Evolutionary conservation across 1,284 basidiomycete genomes (phyloP), one percentile per base, ranked within the genome.

Genomic region (Fomitiporia mediterranea): DNA sequence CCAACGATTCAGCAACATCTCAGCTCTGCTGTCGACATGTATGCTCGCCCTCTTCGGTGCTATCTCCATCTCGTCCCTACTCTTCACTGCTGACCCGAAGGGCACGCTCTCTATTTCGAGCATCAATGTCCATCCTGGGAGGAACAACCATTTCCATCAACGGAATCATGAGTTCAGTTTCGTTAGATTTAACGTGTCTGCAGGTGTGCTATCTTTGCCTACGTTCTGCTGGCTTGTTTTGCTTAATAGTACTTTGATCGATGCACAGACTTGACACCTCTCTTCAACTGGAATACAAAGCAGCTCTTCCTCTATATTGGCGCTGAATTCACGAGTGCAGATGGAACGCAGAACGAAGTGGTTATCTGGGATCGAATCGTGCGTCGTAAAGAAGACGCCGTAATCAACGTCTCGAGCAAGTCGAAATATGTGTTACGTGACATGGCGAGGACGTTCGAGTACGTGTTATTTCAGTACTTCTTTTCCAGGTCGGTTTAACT

Each of bases 221-320:
- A 13, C 9, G 28, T 44, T 39, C 43, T 23, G n/a, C 9, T 27
- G 9, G 19, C 17, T 34, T n/a, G 2, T 17, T 52, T 3, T 9
- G 27, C 7, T 13, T 13, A 25, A 23, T 32, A 54, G 27, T 25
- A 25, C 43, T 23, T 11, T 43, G 25, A 38, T 28, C 53, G 62
- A 30, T 59, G 55, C 25, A 59, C 65, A 89, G 93, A 96, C 70
- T 73, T 95, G 11, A 74, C 78, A 9, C 81, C 90, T 2, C 74
- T 96, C 17, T 96, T 95, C 72, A 78, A 92, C 68, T 96, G 93
- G 91, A 96, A 96, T 69, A 96, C 93, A 9, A 96, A 96, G 69
- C 93, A 96, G 67, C 69, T 96, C 15, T 95, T 96, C 67, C 70
- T 95, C 19, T 93, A 89, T 65, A 75, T 94, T 38, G 80, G 84